Conservation (phyloP, 164 flowering plant species). For the Umbilicus rupestris region DNA sequence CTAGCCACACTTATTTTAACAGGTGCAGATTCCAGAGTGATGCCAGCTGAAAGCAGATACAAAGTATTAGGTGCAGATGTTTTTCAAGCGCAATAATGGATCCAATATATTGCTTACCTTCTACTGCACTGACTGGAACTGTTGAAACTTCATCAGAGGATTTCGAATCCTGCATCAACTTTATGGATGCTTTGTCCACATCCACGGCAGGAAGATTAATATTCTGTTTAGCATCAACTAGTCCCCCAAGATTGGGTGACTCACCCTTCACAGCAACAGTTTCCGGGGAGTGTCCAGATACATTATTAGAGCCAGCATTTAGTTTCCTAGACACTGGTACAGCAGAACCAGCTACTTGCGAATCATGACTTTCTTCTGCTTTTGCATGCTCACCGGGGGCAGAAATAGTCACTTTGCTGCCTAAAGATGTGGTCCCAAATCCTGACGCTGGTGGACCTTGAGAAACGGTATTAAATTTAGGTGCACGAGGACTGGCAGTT, state of each 20-base stretch:
- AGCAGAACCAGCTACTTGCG: neutral
- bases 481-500: neutral
- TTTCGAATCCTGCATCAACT: neutral
- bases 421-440: neutral
- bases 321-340: neutral
- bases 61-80: conserved; percentile 11
- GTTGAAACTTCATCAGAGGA: no score
- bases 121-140: neutral
- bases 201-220: neutral
- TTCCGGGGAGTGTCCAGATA: neutral
- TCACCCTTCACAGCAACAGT: conserved; percentile 4
- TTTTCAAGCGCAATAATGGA: neutral
- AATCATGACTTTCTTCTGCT: neutral
- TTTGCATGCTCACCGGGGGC: neutral
- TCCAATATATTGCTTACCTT: neutral
- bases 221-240: neutral
- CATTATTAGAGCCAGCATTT: neutral
- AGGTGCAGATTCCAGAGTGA: conserved; percentile 14
- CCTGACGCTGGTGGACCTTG: neutral
- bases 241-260: neutral
- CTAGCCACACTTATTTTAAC: conserved; percentile 14
- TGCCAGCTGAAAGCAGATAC: conserved; percentile 21
- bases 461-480: neutral
- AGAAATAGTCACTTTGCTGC: neutral
- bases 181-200: neutral